Conservation (phyloP, 192 early-diverging fungal species). For the Allomyces macrogynus region DNA sequence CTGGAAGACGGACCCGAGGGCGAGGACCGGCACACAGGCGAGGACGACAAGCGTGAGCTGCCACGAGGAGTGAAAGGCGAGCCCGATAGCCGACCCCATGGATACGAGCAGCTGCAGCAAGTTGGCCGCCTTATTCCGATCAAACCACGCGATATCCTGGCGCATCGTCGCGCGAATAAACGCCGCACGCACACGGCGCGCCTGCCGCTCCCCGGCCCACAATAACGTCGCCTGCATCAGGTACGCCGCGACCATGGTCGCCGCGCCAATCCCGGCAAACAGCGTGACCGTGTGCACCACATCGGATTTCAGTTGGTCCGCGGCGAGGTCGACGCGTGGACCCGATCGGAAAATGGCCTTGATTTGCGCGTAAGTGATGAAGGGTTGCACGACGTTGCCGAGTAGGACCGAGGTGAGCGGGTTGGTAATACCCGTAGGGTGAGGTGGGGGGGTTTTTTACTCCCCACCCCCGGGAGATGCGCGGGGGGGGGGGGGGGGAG, state of each 20-base stretch:
- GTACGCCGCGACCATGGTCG: constrained; percentile 32
- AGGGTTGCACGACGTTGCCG: constrained; percentile 10
- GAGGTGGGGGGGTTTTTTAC: too few species aligned
- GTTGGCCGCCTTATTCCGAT: constrained; percentile 31
- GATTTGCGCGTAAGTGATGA: constrained; percentile 9
- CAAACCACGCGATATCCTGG: constrained; percentile 81
- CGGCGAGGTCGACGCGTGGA: neutral
- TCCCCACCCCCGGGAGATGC: too few species aligned
- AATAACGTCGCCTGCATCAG: constrained; percentile 33
- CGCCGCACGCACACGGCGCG: constrained; percentile 46
- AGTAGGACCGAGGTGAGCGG: constrained; percentile 14
- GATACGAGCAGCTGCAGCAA: constrained; percentile 12
- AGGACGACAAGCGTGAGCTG: constrained; percentile 40
- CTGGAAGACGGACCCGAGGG: constrained; percentile 37
- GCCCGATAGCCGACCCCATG: constrained; percentile 10
- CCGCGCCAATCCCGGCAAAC: constrained; percentile 36
- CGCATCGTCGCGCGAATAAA: constrained; percentile 62
- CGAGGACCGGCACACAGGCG: constrained; percentile 43
- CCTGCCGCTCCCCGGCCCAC: constrained; percentile 27
- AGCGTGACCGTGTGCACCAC: constrained; percentile 11
- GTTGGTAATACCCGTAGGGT: constrained; percentile 13
- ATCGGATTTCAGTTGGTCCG: constrained; percentile 3
- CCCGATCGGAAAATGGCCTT: neutral
- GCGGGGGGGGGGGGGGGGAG: too few species aligned
- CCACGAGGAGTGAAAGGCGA: constrained; percentile 38